Base-by-base conservation (phyloP, 2,329 filamentous ascomycete species). In the Chrysosporium queenslandicum region DNA sequence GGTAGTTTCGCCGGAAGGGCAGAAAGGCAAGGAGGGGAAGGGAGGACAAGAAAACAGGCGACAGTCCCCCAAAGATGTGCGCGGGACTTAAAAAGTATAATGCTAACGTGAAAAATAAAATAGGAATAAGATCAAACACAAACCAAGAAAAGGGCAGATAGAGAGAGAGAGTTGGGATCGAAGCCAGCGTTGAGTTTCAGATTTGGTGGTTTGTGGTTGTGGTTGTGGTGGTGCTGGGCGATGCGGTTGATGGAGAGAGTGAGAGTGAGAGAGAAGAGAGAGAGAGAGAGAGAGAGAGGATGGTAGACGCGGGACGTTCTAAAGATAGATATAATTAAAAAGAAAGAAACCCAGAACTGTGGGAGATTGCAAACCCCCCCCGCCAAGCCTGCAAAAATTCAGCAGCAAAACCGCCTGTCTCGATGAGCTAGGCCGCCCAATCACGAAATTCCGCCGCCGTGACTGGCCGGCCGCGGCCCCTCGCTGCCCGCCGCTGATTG, bases 251-350 rank as follows among this genome's bases (percentile, higher is more conserved):
- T 3, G 12, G 32, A 34, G 27, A 30, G 27, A 30, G 27, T 6
- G 11, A 30, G 27, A 30, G 27, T 6, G 27, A 30, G 27, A 30
- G 27, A 30, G 32, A 14, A 34, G 11, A 14, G n/a, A 14, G 11
- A 34, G 5, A 14, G 11, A 34, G 32, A 34, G n/a, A 12, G n/a
- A 9, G 42, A 30, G n/a, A 29, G 25, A 14, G 18, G 30, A 47
- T 11, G 36, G 47, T 51, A 51, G 49, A 51, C 49, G 49, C 49
- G 49, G 49, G 49, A 51, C 49, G 49, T 51, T 51, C 49, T 51
- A 51, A 51, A 51, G 49, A 51, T 51, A 51, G 49, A 51, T 51
- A 51, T 51, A 43, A n/a, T n/a, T n/a, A n/a, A n/a, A n/a, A n/a
- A 48, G 46, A 40, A 48, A 40, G 23, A 49, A 40, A 40, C 30